Base-by-base conservation (phyloP, 106 monocot genomes). In the Agapanthus africanus region DNA sequence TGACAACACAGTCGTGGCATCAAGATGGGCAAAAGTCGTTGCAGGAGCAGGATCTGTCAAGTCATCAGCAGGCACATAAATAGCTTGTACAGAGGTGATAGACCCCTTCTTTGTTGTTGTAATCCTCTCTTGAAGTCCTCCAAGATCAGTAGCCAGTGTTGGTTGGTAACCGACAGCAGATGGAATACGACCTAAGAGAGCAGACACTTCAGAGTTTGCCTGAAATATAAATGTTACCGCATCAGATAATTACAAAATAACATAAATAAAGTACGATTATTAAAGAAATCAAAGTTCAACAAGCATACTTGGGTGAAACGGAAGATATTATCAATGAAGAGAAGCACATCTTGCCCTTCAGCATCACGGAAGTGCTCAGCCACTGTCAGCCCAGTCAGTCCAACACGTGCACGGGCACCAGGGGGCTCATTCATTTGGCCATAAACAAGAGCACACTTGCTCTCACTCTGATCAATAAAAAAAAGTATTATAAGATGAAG, bases 61-160 rank as follows among this genome's bases (percentile, higher is more conserved):
- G 67, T 86, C 90, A 83, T 90, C 90, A 72, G 90, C 90, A 81
- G 90, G 90, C 50, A 90, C 90, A 73, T 90, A 90, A 73, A 90
- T 90, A 79, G 90, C 90, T 56, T 90, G 90, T 10, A 90, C 90
- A 67, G 90, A 90, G 37, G 90, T 90, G 38, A 90, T 90, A 6
- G 90, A 90, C 60, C 90, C 90, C 71, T 90, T 90, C 78, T 86
- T 90, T 65, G 90, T 90, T 16, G 90, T 90, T 10, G 90, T 90
- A 76, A 90, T 90, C 27, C 90, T 75, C 39, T 90, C 90, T 77
- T 90, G 90, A 11, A 90, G 76, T 40, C 90, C 90, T 77, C 90
- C 90, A 77, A 90, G 86, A 81, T 90, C 90, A 67, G 90, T 90
- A 59, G 86, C 86, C 68, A 90, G 73, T 41, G 90, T 86, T 59